A percentile compares a stretch with the other conserved stretches of the same genome.
phyloP scores from a whole-genome alignment of 805 yeast species.

The Yarrowia divulgata region DNA sequence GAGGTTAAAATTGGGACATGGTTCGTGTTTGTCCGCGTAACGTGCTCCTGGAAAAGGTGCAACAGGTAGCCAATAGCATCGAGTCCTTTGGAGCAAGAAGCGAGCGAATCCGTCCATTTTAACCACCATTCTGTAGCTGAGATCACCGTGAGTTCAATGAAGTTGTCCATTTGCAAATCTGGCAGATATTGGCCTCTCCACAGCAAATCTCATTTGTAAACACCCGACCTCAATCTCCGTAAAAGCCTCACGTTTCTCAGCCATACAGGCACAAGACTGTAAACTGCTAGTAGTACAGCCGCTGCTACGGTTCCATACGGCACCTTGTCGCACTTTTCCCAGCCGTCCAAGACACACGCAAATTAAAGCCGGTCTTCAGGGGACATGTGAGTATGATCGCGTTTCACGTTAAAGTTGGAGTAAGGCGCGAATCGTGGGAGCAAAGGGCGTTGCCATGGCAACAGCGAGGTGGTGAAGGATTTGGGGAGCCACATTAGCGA shows the following conservation, averaged over 20 bases:
- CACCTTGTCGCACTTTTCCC: background rate
- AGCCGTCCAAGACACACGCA: background rate
- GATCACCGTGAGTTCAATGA: background rate
- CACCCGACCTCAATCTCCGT: background rate
- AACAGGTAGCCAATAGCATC: too few relatives aligned
- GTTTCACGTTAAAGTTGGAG: slow-evolving; percentile 26
- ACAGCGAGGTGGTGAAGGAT: background rate
- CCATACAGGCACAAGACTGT: background rate
- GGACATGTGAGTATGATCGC: slow-evolving; percentile 32
- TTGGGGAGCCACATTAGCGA: too few relatives aligned
- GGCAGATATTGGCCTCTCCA: background rate
- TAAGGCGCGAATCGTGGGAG: slow-evolving; percentile 20
- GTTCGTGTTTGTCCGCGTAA: too few relatives aligned
- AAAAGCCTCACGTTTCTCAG: background rate
- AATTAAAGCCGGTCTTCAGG: slow-evolving; percentile 8
- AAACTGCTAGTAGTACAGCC: too few relatives aligned
- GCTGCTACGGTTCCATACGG: too few relatives aligned
- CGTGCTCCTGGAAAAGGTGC: too few relatives aligned
- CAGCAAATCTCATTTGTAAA: too few relatives aligned
- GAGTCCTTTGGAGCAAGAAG: too few relatives aligned
- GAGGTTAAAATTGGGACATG: background rate
- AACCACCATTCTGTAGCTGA: background rate
- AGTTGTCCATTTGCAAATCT: background rate
- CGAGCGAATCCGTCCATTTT: background rate
- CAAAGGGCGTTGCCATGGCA: slow-evolving; percentile 8